phyloP scores from a whole-genome alignment of 139 green algal genomes.

The Edaphochlamys debaryana region DNA sequence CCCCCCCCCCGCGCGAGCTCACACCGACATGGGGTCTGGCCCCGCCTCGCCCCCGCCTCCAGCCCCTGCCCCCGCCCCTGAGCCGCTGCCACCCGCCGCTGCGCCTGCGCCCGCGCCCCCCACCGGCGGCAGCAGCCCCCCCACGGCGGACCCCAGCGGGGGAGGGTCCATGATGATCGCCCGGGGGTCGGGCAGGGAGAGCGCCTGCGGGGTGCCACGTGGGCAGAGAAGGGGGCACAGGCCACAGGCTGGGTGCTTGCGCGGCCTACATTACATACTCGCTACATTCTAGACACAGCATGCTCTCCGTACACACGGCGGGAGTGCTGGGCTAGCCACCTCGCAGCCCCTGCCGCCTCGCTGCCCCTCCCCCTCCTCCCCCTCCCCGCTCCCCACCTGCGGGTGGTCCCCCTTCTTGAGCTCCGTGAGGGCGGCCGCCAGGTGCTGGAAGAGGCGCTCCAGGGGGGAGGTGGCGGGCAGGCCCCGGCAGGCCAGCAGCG shows the following conservation, averaged over 20 bases:
- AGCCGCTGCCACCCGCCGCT: background rate
- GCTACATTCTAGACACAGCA: background rate
- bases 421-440: conserved; percentile 27
- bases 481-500: conserved; percentile 54
- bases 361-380: background rate
- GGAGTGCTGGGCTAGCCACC: background rate
- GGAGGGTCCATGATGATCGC: background rate
- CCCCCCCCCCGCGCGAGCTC: no score
- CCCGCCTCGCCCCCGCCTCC: background rate
- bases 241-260: no score
- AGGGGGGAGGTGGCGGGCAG: conserved; percentile 44
- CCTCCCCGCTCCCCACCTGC: background rate
- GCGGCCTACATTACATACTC: background rate
- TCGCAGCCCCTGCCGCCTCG: background rate
- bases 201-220: background rate
- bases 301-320: background rate
- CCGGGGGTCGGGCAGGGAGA: conserved; percentile 15
- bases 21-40: background rate
- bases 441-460: conserved; percentile 56
- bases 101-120: no score
- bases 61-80: background rate
- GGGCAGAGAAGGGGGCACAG: background rate
- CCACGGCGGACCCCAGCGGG: no score
- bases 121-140: background rate
- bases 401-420: conserved; percentile 46